Conservation (phyloP, 2,329 filamentous ascomycete genomes). For the Aspergillus pseudoglaucus region DNA sequence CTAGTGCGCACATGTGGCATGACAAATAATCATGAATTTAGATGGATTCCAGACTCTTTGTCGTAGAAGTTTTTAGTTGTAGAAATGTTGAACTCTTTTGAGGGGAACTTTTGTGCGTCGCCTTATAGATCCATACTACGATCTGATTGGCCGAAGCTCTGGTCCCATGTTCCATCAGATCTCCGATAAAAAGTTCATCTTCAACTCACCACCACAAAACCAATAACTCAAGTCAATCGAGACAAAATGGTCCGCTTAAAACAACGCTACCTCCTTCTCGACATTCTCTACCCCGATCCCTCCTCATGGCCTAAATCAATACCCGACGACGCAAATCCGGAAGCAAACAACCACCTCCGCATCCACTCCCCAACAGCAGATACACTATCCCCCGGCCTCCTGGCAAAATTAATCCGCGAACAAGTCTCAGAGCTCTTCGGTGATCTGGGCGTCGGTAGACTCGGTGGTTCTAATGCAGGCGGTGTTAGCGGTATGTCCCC, state of each 20-base stretch:
- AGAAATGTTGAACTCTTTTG: too few species aligned
- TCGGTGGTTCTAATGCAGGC: constrained; percentile 59
- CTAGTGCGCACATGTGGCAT: constrained; percentile 27
- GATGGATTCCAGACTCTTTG: too few species aligned
- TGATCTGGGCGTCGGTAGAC: constrained; percentile 65
- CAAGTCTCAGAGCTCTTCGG: constrained; percentile 71
- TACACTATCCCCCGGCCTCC: constrained; percentile 57
- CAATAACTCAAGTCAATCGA: background rate
- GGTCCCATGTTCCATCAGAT: background rate
- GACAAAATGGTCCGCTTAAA: constrained; percentile 88
- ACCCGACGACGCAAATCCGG: constrained; percentile 18
- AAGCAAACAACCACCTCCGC: constrained; percentile 50
- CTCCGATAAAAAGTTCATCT: background rate
- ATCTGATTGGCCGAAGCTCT: background rate
- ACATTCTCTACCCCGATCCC: constrained; percentile 74
- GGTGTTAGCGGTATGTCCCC: constrained; percentile 57
- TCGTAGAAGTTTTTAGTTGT: too few species aligned
- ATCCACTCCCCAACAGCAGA: constrained; percentile 75
- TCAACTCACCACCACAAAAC: background rate
- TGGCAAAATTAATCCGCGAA: constrained; percentile 64
- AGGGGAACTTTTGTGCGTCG: too few species aligned
- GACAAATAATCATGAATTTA: constrained; percentile 12
- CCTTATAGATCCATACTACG: too few species aligned
- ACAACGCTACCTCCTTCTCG: constrained; percentile 89
- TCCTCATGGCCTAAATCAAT: constrained; percentile 28